Evolutionary conservation across 352 stramenopile genomes (phyloP).

Genomic region (Phytophthora pseudosyringae): DNA sequence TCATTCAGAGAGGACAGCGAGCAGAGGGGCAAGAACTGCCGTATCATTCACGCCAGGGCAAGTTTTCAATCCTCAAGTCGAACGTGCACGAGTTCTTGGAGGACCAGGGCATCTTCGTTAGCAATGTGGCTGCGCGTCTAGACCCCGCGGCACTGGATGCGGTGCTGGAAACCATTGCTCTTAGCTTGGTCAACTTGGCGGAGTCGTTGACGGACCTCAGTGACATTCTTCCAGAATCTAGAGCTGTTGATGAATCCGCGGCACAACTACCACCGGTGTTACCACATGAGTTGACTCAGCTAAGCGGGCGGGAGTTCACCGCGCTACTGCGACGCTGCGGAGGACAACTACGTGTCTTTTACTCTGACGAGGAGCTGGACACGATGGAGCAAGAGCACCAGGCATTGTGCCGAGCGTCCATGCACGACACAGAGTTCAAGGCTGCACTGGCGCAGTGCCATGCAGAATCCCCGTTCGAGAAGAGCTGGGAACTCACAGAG

Average conservation of each 20-base stretch:
- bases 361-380: constrained; percentile 26
- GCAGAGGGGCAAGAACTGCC: constrained; percentile 1
- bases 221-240: constrained; percentile 5
- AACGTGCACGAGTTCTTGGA: constrained; percentile 43
- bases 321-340: constrained; percentile 32
- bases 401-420: constrained; percentile 6
- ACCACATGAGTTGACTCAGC: constrained; percentile 44
- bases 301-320: constrained; percentile 46
- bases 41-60: constrained; percentile 20
- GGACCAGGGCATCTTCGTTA: constrained; percentile 37
- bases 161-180: constrained; percentile 35
- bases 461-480: constrained; percentile 37
- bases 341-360: constrained; percentile 14
- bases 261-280: constrained; percentile 32
- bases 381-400: constrained; percentile 24
- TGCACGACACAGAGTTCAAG: constrained; percentile 9
- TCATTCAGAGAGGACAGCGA: constrained; percentile 22
- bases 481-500: constrained; percentile 33
- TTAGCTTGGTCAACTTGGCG: constrained; percentile 34
- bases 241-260: background rate
- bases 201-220: constrained; percentile 42
- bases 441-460: constrained; percentile 7
- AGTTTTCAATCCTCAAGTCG: constrained; percentile 33
- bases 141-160: constrained; percentile 30
- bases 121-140: constrained; percentile 28